Conservation (phyloP, 2,329 filamentous ascomycete genomes). For the Colletotrichum sidae region DNA sequence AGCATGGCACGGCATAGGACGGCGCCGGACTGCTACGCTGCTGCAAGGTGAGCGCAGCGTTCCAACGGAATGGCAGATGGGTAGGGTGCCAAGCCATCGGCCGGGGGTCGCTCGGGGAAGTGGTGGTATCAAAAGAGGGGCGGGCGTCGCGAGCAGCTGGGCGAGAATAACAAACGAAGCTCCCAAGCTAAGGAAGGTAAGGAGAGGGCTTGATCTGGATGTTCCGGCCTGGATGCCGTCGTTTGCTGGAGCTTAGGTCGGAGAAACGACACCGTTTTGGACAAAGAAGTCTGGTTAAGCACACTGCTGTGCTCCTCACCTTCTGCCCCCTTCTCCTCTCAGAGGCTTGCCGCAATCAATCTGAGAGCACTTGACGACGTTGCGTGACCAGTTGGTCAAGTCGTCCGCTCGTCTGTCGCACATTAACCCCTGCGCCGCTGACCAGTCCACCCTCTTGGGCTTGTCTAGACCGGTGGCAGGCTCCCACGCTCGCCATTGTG, state of each 20-base stretch:
- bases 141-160: constrained; percentile 49
- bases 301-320: constrained; percentile 28
- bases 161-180: constrained; percentile 46
- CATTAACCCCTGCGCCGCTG: constrained; percentile 15
- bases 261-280: constrained; percentile 25
- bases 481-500: constrained; percentile 23
- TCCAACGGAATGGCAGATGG: constrained; percentile 33
- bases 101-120: constrained; percentile 25
- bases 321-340: background rate
- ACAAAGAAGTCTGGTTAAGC: constrained; percentile 28
- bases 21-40: constrained; percentile 24
- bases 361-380: constrained; percentile 31
- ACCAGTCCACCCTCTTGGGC: constrained; percentile 6
- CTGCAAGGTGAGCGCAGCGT: constrained; percentile 28
- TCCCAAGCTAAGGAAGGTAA: constrained; percentile 13
- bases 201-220: constrained; percentile 8
- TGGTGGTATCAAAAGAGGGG: constrained; percentile 33
- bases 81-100: constrained; percentile 26
- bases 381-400: constrained; percentile 32
- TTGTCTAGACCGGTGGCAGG: constrained; percentile 17
- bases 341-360: constrained; percentile 25
- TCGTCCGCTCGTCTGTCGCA: constrained; percentile 25
- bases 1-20: constrained; percentile 15
- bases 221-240: constrained; percentile 16
- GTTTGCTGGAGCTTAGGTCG: constrained; percentile 21